Evolutionary conservation across 192 early-diverging fungal species (phyloP).

Genomic region (Geranomyces michiganensis): DNA sequence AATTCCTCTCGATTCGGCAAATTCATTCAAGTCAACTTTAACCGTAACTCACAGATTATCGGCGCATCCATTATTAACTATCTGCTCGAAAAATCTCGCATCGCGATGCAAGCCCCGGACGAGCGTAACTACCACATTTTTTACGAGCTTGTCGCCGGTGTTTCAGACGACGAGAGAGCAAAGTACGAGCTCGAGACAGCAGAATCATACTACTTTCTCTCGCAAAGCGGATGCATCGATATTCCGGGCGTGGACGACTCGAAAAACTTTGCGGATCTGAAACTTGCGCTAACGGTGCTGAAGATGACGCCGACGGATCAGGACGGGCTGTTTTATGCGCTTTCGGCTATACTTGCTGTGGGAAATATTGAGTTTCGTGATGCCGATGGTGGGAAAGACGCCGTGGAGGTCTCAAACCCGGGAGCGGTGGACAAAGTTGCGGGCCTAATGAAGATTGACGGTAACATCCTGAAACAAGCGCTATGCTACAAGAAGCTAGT

Average conservation of each 20-base stretch:
- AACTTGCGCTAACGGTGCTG: constrained; percentile 74
- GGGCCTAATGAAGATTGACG: constrained; percentile 78
- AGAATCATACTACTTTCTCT: constrained; percentile 44
- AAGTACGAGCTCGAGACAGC: constrained; percentile 44
- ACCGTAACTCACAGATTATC: constrained; percentile 48
- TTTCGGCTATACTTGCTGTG: constrained; percentile 49
- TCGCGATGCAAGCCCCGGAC: constrained; percentile 49
- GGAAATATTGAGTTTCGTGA: constrained; percentile 60
- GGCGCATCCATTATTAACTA: constrained; percentile 62
- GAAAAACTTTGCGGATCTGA: constrained; percentile 73
- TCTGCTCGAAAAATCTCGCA: constrained; percentile 61
- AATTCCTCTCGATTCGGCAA: constrained; percentile 65
- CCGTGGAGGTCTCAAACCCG: constrained; percentile 74
- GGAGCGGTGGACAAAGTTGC: constrained; percentile 77
- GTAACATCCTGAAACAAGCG: constrained; percentile 68
- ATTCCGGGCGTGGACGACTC: constrained; percentile 50
- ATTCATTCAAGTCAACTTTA: constrained; percentile 60
- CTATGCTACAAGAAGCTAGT: constrained; percentile 84
- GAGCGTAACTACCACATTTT: constrained; percentile 65
- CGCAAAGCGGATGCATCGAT: constrained; percentile 56
- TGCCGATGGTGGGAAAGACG: constrained; percentile 57
- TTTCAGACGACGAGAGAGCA: constrained; percentile 45
- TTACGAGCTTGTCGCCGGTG: constrained; percentile 54
- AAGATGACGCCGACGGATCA: constrained; percentile 67
- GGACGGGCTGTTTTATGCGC: constrained; percentile 38